These are phyloP conservation scores for Globisporangium recalcitrans DNA, from an alignment of 352 stramenopile genomes.

Conservation along the genomic window DNA sequence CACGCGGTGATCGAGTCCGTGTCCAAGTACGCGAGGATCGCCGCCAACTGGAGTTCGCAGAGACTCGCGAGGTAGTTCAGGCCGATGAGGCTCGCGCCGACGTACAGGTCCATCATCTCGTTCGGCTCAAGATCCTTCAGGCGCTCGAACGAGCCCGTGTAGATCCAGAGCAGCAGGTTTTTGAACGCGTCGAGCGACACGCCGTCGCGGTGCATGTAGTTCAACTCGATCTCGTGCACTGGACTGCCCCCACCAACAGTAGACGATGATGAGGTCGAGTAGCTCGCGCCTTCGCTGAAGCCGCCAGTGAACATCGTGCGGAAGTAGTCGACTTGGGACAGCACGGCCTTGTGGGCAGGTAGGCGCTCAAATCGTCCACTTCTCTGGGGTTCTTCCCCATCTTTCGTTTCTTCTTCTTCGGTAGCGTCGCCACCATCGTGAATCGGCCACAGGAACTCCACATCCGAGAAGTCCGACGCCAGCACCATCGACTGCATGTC, in stretches of 20 bases:
- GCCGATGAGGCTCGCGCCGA: constrained; percentile 51
- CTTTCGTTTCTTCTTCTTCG: constrained; percentile 19
- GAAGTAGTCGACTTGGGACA: constrained; percentile 79
- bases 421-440: constrained; percentile 19
- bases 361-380: constrained; percentile 28
- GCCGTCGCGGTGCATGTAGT: constrained; percentile 70
- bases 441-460: constrained; percentile 75
- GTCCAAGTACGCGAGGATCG: constrained; percentile 46
- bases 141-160: constrained; percentile 54
- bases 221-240: constrained; percentile 53
- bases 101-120: constrained; percentile 72
- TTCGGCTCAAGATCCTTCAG: constrained; percentile 41
- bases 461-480: constrained; percentile 41
- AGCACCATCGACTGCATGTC: constrained; percentile 56
- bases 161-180: constrained; percentile 58
- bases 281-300: constrained; percentile 57
- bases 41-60: constrained; percentile 60
- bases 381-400: not conserved
- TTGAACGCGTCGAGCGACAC: constrained; percentile 66
- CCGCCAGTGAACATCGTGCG: constrained; percentile 77
- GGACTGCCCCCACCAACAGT: not conserved
- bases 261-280: constrained; percentile 3
- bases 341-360: constrained; percentile 63
- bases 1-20: constrained; percentile 43
- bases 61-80: constrained; percentile 46